Conservation (phyloP, 768 basidiomycete species). For the Psilocybe sp. region DNA sequence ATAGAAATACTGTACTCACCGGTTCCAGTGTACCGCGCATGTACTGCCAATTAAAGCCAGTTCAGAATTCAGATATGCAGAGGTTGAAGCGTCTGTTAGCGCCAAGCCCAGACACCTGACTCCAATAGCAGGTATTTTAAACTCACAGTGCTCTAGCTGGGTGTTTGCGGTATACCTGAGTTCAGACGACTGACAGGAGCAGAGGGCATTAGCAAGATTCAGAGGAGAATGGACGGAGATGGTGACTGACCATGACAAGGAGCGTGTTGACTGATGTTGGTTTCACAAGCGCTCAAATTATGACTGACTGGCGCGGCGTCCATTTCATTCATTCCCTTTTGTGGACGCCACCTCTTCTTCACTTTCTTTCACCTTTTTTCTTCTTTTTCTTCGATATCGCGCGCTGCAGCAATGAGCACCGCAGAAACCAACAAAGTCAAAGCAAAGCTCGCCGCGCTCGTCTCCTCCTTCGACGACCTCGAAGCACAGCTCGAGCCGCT, state of each 20-base stretch:
- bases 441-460: conserved; percentile 45
- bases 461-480: conserved; percentile 63
- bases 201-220: conserved; percentile 6
- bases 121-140: no score
- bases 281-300: conserved; percentile 14
- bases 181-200: conserved; percentile 69
- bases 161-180: conserved; percentile 95
- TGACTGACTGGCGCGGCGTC: conserved; percentile 7
- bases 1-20: conserved; percentile 45
- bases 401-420: conserved; percentile 31
- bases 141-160: conserved; percentile 90
- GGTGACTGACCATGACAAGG: conserved; percentile 42
- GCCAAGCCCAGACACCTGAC: no score
- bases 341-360: not conserved
- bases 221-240: conserved; percentile 6
- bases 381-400: not conserved
- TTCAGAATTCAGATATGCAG: conserved; percentile 13
- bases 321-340: conserved; percentile 8
- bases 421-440: conserved; percentile 45
- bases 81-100: no score
- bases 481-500: conserved; percentile 66
- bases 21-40: conserved; percentile 94
- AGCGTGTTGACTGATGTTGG: conserved; percentile 31
- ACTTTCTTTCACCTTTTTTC: not conserved
- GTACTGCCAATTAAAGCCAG: conserved; percentile 52